Evolutionary conservation across 2,329 filamentous ascomycete species (phyloP), one percentile per base, ranked within the genome.

Genomic region (Beauveria pseudobassiana): DNA sequence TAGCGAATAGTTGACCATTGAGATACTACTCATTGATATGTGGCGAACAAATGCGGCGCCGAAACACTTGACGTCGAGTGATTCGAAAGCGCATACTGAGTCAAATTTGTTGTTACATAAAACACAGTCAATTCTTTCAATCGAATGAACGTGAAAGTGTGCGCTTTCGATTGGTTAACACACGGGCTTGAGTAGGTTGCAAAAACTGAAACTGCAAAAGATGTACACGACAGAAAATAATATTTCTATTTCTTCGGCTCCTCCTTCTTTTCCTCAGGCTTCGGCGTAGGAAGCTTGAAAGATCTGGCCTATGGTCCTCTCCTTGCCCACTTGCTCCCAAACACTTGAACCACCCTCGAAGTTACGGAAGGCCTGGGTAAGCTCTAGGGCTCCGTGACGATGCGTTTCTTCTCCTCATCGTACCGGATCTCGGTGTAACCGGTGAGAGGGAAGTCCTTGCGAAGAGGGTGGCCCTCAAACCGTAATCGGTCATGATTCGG

Each of bases 351-450:
- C 91, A 64, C 93, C 92, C 78, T 97, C 93, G 72, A 99, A 99
- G 80, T 99, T 98, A 69, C 95, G 87, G 87, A 96, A 99, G 8
- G 96, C 95, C 78, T 99, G 95, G 16, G 95, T 98, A 77, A 99
- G 84, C 81, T 99, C 95, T 55, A 99, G 82, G 96, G 95, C 82
- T 99, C 96, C 38, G 96, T 93, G 64, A 99, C 93, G 73, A 99
- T 97, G 65, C 95, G 87, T 87, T 99, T 99, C 90, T 97, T 99
- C 84, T 99, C 96, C 79, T 99, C 95, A 69, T 99, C 95, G 73
- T 96, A 99, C 72, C 95, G 85, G 68, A 99, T 89, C 80, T 99
- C 96, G 40, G 95, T 99, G 81, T 99, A 99, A 53, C 95, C 95
- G 2, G 95, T 97, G 74, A 99, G 79, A 24, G 95, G 95, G 80